Percentiles rank a stretch among this genome's conserved stretches.
phyloP scores from a whole-genome alignment of 1,139 yeast species.

The Nakaseomyces bracarensis region DNA sequence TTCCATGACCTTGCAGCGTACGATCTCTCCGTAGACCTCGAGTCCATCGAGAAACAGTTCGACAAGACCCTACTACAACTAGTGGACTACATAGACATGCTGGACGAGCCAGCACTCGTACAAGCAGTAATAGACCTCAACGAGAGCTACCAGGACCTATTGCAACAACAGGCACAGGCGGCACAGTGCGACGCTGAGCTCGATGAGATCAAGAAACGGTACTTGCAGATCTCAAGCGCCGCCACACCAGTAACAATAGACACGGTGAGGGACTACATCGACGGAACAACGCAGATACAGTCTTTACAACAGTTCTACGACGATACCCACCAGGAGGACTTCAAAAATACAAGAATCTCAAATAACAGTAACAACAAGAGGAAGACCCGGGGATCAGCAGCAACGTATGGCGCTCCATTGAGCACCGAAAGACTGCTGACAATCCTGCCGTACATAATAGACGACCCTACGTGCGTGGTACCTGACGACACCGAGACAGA shows the following conservation, averaged over 20 bases:
- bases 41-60: conserved; percentile 12
- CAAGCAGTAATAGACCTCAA: not conserved
- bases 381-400: not conserved
- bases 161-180: conserved; percentile 4
- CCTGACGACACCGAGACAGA: conserved; percentile 27
- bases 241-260: conserved; percentile 3
- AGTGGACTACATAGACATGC: conserved; percentile 11
- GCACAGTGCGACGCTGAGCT: conserved; percentile 3
- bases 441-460: conserved; percentile 23
- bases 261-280: not conserved
- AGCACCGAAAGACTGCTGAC: conserved; percentile 13
- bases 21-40: not conserved
- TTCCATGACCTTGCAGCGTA: not conserved
- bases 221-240: conserved; percentile 9
- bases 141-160: conserved; percentile 7
- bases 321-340: conserved; percentile 8
- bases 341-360: conserved; percentile 6
- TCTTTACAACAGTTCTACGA: conserved; percentile 11
- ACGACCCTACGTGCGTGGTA: conserved; percentile 25
- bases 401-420: not conserved
- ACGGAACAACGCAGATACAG: conserved; percentile 9
- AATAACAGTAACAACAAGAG: conserved; percentile 4
- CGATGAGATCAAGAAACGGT: conserved; percentile 8
- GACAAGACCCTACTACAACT: conserved; percentile 15
- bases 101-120: conserved; percentile 9